Evolutionary conservation across 1,139 yeast genomes (phyloP).

Genomic region (Kurtzmaniella quercitrusa): DNA sequence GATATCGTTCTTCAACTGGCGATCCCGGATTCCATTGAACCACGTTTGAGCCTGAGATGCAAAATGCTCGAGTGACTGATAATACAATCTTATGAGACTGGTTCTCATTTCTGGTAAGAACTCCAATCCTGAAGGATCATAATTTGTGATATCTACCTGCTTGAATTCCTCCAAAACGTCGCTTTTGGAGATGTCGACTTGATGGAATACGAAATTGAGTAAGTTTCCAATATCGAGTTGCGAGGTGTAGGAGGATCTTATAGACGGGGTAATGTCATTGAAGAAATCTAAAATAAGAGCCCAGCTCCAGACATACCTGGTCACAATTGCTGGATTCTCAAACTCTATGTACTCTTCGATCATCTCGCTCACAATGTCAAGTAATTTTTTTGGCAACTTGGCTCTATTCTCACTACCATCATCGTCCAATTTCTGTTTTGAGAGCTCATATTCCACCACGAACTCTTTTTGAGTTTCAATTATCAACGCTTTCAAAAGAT

Average conservation of each 20-base stretch:
- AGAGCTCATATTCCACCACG: slow-evolving; percentile 59
- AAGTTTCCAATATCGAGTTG: slow-evolving; percentile 51
- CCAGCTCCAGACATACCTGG: slow-evolving; percentile 70
- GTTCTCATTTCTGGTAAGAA: slow-evolving; percentile 25
- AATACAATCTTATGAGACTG: slow-evolving; percentile 53
- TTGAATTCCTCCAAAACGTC: slow-evolving; percentile 27
- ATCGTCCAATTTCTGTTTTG: slow-evolving; percentile 24
- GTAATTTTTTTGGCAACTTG: slow-evolving; percentile 32
- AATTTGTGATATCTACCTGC: slow-evolving; percentile 8
- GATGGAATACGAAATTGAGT: slow-evolving; percentile 48
- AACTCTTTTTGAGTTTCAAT: slow-evolving; percentile 46
- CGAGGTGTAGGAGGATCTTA: slow-evolving; percentile 57
- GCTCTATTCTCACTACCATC: slow-evolving; percentile 17
- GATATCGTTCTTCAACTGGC: slow-evolving; percentile 51
- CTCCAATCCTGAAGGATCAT: slow-evolving; percentile 1
- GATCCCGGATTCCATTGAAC: slow-evolving; percentile 62
- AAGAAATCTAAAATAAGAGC: slow-evolving; percentile 58
- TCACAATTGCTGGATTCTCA: slow-evolving; percentile 28
- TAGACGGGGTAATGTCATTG: slow-evolving; percentile 59
- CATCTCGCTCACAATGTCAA: slow-evolving; percentile 5
- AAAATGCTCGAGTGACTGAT: slow-evolving; percentile 50
- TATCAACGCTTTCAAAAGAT: slow-evolving; percentile 33
- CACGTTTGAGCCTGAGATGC: slow-evolving; percentile 71
- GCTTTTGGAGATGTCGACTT: slow-evolving; percentile 39
- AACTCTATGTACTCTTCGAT: slow-evolving; percentile 32